phyloP scores from a whole-genome alignment of 2,329 filamentous ascomycete genomes.

The Beauveria brongniartii region DNA sequence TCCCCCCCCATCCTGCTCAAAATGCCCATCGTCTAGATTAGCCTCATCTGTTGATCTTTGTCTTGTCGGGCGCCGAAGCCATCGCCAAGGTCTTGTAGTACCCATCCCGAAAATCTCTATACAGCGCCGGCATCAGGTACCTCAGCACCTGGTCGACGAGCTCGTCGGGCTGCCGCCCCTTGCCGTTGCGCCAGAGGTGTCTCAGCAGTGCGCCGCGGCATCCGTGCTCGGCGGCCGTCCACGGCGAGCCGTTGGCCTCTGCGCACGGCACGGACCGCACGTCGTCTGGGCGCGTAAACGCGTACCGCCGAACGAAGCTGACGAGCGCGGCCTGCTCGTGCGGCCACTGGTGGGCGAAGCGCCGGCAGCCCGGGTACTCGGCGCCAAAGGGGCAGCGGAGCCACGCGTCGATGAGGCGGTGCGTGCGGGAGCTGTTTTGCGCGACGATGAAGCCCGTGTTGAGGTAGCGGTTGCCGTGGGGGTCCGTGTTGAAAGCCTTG shows the following conservation, averaged over 20 bases:
- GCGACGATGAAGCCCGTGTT: constrained; percentile 38
- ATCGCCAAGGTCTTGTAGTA: not conserved
- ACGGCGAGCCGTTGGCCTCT: constrained; percentile 5
- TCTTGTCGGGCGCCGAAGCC: not conserved
- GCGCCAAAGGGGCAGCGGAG: not conserved
- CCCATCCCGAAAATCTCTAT: not conserved
- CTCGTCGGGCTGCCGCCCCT: not conserved
- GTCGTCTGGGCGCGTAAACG: not conserved
- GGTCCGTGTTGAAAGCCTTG: constrained; percentile 28
- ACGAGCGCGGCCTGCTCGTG: constrained; percentile 5
- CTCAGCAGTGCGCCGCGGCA: not conserved
- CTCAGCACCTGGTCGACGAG: not conserved
- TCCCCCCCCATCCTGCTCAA: too few species aligned
- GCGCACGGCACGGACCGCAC: not conserved
- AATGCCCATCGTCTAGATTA: not conserved
- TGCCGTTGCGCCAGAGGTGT: not conserved
- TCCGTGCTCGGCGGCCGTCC: not conserved
- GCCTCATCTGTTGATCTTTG: not conserved
- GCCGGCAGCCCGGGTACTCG: not conserved
- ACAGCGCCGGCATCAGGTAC: not conserved
- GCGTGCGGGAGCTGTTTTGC: constrained; percentile 18
- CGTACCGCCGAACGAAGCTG: not conserved
- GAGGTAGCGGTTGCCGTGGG: constrained; percentile 24
- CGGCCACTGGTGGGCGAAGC: constrained; percentile 4
- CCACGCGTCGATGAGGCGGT: constrained; percentile 13